Conservation (phyloP, 345 rosid species). For the Salix arbutifolia region DNA sequence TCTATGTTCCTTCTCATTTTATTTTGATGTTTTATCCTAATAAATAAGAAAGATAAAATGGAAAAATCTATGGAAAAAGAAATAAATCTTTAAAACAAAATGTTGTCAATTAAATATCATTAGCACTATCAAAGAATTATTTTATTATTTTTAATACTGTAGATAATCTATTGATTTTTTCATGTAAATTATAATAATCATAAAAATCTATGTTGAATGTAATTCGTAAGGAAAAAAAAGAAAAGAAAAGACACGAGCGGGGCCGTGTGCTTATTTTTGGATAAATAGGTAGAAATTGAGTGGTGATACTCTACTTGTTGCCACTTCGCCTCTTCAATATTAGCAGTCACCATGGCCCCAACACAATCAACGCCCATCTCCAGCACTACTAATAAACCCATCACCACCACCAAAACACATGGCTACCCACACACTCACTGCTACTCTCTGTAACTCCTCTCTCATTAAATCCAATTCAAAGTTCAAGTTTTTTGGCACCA, state of each 20-base stretch:
- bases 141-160: no score
- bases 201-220: no score
- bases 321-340: neutral
- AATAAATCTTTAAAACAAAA: no score
- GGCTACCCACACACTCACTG: conserved; percentile 36
- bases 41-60: no score
- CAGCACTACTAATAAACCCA: no score
- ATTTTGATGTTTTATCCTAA: no score
- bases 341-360: neutral
- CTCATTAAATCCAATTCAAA: conserved; percentile 27
- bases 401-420: conserved; percentile 14
- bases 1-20: no score
- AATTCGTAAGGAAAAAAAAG: neutral
- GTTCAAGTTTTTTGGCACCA: conserved; percentile 5
- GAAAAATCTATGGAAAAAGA: no score
- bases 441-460: conserved; percentile 32
- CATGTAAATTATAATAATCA: no score
- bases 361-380: neutral
- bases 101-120: no score
- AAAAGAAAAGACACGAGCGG: neutral
- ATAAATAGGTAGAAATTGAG: conserved; percentile 14
- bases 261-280: neutral
- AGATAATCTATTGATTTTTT: no score
- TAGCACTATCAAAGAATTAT: no score
- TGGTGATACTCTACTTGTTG: neutral